Evolutionary conservation across 2,329 filamentous ascomycete genomes (phyloP).

Genomic region (Cordyceps tenuipes): DNA sequence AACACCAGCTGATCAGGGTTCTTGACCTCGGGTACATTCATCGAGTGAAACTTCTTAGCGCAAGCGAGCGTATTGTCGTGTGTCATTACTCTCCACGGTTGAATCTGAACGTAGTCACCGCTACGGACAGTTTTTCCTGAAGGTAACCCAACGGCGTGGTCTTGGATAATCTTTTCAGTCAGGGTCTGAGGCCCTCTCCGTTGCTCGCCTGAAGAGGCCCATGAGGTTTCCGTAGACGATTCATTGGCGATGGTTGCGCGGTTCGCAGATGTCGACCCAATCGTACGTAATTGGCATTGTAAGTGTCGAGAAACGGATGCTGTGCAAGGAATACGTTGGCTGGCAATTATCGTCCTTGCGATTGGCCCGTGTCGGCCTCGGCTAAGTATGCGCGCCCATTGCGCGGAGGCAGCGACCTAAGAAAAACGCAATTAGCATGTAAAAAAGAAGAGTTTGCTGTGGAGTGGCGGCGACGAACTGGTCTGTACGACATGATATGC

Average conservation of each 20-base stretch:
- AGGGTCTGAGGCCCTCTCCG: conserved; percentile 61
- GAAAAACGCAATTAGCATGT: background rate
- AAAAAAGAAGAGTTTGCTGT: no score
- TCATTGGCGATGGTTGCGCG: background rate
- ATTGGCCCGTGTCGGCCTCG: background rate
- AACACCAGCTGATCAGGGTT: conserved; percentile 66
- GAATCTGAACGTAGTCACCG: conserved; percentile 76
- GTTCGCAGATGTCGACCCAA: background rate
- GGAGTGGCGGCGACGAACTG: background rate
- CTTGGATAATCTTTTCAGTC: conserved; percentile 88
- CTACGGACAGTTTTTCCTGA: conserved; percentile 65
- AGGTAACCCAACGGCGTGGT: conserved; percentile 66
- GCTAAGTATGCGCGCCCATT: conserved; percentile 2
- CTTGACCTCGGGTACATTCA: conserved; percentile 64
- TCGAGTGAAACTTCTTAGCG: conserved; percentile 70
- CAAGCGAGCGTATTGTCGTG: conserved; percentile 76
- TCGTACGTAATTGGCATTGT: background rate
- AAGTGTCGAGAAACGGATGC: background rate
- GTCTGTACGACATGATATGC: conserved; percentile 5
- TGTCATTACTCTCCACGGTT: conserved; percentile 70
- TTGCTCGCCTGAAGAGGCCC: background rate
- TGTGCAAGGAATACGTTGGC: background rate
- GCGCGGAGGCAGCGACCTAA: conserved; percentile 2
- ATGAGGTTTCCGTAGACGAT: background rate
- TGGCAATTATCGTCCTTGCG: background rate